Conservation (phyloP, 2,329 filamentous ascomycete genomes). For the Hypomyces perniciosus region DNA sequence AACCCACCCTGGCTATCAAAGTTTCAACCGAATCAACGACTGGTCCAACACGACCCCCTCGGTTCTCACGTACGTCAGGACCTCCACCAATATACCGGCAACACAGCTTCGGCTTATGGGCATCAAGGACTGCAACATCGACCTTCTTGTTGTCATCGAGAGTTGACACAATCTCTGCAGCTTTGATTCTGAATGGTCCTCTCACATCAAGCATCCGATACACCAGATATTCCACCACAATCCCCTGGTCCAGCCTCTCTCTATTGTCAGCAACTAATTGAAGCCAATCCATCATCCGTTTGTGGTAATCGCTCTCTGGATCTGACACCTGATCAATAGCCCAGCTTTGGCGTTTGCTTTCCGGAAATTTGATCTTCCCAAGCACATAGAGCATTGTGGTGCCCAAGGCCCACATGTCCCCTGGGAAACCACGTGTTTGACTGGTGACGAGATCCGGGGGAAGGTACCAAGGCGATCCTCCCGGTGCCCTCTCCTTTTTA, state of each 20-base stretch:
- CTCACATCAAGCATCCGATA: background rate
- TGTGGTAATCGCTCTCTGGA: background rate
- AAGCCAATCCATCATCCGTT: background rate
- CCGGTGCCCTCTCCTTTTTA: no score
- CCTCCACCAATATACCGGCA: no score
- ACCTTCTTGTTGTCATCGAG: no score
- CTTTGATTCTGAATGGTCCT: background rate
- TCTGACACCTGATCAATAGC: background rate
- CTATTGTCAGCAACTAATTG: background rate
- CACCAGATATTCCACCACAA: background rate
- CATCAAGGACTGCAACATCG: no score
- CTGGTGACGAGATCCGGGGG: background rate
- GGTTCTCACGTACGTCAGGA: no score
- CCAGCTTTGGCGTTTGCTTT: background rate
- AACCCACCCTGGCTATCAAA: no score
- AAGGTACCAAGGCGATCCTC: no score
- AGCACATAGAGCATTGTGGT: conserved; percentile 3
- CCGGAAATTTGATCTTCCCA: conserved; percentile 1
- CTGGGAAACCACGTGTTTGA: background rate
- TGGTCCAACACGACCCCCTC: no score
- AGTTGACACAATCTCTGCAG: background rate
- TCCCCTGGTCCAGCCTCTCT: background rate
- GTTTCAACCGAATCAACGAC: no score
- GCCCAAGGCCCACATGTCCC: conserved; percentile 2
- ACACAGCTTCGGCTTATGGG: no score